Base-by-base conservation (phyloP, 2,329 filamentous ascomycete species). In the Stemphylium lycopersici region DNA sequence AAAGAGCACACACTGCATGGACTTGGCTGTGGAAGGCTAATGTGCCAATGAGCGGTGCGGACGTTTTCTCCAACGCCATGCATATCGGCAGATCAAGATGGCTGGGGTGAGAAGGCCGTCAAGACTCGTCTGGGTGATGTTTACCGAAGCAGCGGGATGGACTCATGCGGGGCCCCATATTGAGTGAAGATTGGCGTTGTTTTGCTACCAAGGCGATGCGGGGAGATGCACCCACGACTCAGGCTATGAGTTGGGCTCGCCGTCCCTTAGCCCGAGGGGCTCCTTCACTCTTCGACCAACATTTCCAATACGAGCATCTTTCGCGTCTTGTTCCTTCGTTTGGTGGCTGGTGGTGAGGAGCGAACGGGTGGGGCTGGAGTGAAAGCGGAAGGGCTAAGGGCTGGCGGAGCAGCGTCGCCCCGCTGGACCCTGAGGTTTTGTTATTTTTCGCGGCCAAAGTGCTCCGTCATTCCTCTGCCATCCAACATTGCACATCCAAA, bases 111-210 rank as follows among this genome's bases (percentile, higher is more conserved):
- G 24, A 45, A 20, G 18, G 11, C 29, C 22, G 16, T 36, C 43
- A 7, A 2, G 31, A 26, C 12, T 36, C 34, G 40, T 47, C 15
- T 51, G 58, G 59, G 42, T 58, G 48, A 55, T 31, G 41, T 49
- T 48, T 41, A 40, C 52, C 52, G 53, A 31, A 32, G 34, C 11
- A 20, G 18, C 41, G 41, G 51, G 46, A 47, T 34, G 6, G 15
- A 16, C n/a, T n/a, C 29, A 54, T 59, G 61, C 58, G 61, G 51
- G 60, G 58, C 48, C 45, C 54, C 56, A 50, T 49, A 38, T 55
- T 37, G 42, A 43, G 51, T 42, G 43, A 55, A 31, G 16, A 48
- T 37, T 53, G 48, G 33, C 48, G 39, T 31, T 51, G 33, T 16
- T 33, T 18, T 32, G 44, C 36, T 29, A 29, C 4, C 11, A 34